phyloP scores from a whole-genome alignment of 306 rosid genomes.

The Cicer bijugum region DNA sequence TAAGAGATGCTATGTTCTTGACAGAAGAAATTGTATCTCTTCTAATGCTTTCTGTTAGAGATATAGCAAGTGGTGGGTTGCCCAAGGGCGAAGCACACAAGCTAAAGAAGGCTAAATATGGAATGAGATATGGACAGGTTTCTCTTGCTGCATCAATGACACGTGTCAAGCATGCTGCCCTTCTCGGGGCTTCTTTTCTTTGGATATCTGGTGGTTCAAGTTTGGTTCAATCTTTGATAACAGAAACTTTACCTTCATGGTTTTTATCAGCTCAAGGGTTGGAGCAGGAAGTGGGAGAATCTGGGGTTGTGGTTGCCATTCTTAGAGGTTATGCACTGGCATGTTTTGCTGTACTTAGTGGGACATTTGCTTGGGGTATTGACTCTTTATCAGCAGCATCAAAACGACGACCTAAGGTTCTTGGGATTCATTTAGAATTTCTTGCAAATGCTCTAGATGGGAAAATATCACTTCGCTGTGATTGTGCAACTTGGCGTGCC shows the following conservation, averaged over 20 bases:
- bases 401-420: constrained; percentile 73
- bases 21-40: constrained; percentile 78
- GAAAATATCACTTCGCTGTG: constrained; percentile 81
- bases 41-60: constrained; percentile 80
- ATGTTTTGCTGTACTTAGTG: constrained; percentile 75
- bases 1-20: constrained; percentile 73
- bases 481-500: constrained; percentile 81
- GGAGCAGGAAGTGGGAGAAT: constrained; percentile 60
- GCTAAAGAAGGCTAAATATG: constrained; percentile 55
- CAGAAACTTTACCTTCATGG: constrained; percentile 93
- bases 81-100: constrained; percentile 57
- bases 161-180: constrained; percentile 81
- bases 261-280: constrained; percentile 73
- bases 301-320: constrained; percentile 76
- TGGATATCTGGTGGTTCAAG: constrained; percentile 83
- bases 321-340: constrained; percentile 94
- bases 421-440: constrained; percentile 77
- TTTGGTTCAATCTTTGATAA: constrained; percentile 76
- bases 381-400: constrained; percentile 76
- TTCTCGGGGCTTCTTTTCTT: constrained; percentile 84
- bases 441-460: constrained; percentile 85
- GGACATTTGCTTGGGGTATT: constrained; percentile 88
- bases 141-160: constrained; percentile 86
- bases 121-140: constrained; percentile 62
- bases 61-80: constrained; percentile 60